Conservation (phyloP, 768 basidiomycete genomes). For the Amylocystis lapponica region DNA sequence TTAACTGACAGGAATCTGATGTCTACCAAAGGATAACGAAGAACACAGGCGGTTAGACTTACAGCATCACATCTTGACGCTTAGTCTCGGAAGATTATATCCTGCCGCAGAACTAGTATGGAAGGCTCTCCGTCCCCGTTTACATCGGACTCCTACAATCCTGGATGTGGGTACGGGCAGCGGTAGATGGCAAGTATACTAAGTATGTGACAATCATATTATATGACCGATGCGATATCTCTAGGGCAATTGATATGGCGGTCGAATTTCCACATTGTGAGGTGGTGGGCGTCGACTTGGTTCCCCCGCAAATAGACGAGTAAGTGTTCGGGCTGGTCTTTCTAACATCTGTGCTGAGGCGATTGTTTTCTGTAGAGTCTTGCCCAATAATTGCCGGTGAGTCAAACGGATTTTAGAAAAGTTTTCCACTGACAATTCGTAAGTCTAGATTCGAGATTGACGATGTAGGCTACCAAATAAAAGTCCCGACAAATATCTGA, state of each 20-base stretch:
- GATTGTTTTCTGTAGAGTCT: constrained; percentile 11
- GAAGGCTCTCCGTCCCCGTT: constrained; percentile 22
- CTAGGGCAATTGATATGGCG: constrained; percentile 30
- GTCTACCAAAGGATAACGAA: constrained; percentile 21
- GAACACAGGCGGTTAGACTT: constrained; percentile 28
- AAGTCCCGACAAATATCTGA: too few relatives aligned
- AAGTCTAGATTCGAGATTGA: constrained; percentile 29
- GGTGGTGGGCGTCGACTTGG: constrained; percentile 30
- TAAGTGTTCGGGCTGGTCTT: constrained; percentile 6
- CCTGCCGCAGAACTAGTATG: constrained; percentile 23
- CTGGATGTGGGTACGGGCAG: constrained; percentile 30
- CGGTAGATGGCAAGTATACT: constrained; percentile 24
- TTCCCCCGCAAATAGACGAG: constrained; percentile 22
- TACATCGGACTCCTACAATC: constrained; percentile 18
- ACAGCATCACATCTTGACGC: constrained; percentile 25
- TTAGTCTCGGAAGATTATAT: constrained; percentile 21
- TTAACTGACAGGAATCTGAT: not conserved
- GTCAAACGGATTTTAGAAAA: constrained; percentile 5
- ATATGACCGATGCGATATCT: not conserved
- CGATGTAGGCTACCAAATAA: constrained; percentile 28
- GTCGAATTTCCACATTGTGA: constrained; percentile 27
- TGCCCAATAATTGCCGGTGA: constrained; percentile 27
- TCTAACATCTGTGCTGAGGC: not conserved
- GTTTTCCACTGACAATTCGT: not conserved
- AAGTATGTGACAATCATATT: not conserved